phyloP scores from a whole-genome alignment of 2,329 filamentous ascomycete genomes.

The Didymella arachidicola region DNA sequence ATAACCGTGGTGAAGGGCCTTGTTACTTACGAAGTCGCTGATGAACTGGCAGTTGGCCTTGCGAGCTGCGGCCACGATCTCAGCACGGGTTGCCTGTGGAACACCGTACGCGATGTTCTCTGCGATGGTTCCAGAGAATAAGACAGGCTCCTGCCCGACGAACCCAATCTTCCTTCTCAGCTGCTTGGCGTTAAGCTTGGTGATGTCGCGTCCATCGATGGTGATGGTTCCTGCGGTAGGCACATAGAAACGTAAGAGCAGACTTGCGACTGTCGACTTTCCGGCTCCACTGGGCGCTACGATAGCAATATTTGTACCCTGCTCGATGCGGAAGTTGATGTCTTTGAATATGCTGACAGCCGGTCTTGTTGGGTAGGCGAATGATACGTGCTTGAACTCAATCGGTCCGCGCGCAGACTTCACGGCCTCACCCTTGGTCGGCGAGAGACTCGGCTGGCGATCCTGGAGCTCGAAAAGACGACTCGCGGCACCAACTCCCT shows the following conservation, averaged over 20 bases:
- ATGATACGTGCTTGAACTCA: slow-evolving; percentile 82
- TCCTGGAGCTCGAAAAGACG: slow-evolving; percentile 96
- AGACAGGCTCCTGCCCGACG: slow-evolving; percentile 93
- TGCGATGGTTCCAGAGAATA: slow-evolving; percentile 84
- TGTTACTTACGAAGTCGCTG: slow-evolving; percentile 77
- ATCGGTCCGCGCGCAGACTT: slow-evolving; percentile 87
- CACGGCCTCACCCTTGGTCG: slow-evolving; percentile 82
- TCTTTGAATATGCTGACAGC: slow-evolving; percentile 91
- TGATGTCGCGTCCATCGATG: slow-evolving; percentile 85
- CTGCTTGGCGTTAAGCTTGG: slow-evolving; percentile 90
- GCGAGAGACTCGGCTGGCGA: slow-evolving; percentile 82
- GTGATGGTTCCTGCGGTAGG: slow-evolving; percentile 78
- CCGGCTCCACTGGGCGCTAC: slow-evolving; percentile 96
- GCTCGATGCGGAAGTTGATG: slow-evolving; percentile 87
- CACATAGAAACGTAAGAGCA: slow-evolving; percentile 90
- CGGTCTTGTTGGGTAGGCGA: slow-evolving; percentile 92
- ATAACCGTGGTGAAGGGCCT: not conserved
- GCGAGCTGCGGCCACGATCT: slow-evolving; percentile 85
- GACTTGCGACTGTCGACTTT: slow-evolving; percentile 93
- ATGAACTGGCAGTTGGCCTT: slow-evolving; percentile 98
- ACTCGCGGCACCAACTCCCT: slow-evolving; percentile 95
- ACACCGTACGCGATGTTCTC: slow-evolving; percentile 93
- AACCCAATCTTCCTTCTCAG: slow-evolving; percentile 91
- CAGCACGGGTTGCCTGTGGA: slow-evolving; percentile 76
- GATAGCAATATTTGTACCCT: slow-evolving; percentile 93